Evolutionary conservation across 345 rosid genomes (phyloP).

Genomic region (Odontarrhena argentea): DNA sequence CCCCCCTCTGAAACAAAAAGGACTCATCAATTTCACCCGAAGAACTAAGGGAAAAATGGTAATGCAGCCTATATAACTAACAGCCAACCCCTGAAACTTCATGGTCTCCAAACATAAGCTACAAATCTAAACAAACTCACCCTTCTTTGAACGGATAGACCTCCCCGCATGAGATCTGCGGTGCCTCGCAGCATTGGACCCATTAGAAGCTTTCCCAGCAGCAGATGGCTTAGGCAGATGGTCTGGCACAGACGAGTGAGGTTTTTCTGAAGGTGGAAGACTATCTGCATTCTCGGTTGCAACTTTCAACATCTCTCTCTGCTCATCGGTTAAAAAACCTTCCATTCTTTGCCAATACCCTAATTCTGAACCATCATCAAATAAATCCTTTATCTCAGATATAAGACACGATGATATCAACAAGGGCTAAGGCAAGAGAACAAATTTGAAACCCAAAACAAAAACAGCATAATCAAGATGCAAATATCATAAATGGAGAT

Average conservation of each 20-base stretch:
- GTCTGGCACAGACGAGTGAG: constrained; percentile 60
- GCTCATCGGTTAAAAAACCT: constrained; percentile 81
- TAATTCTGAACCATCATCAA: not conserved
- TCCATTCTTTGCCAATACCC: constrained; percentile 53
- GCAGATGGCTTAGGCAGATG: constrained; percentile 58
- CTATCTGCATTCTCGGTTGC: constrained; percentile 59
- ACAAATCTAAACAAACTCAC: constrained; percentile 45
- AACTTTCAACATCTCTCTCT: constrained; percentile 77
- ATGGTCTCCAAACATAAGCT: constrained; percentile 2
- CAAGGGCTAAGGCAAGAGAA: constrained; percentile 5
- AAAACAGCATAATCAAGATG: not conserved
- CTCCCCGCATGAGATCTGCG: constrained; percentile 84
- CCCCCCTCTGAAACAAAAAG: constrained; percentile 65
- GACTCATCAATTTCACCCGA: not conserved
- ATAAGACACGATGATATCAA: not conserved
- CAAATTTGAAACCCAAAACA: not conserved
- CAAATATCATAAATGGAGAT: constrained; percentile 19
- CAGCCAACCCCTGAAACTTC: not conserved
- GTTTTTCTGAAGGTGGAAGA: constrained; percentile 66
- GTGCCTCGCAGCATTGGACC: constrained; percentile 68
- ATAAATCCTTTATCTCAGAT: not conserved
- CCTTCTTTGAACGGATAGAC: constrained; percentile 74
- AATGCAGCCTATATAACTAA: not conserved
- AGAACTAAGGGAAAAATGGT: constrained; percentile 1
- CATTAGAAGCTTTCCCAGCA: constrained; percentile 54